Evolutionary conservation across 768 basidiomycete genomes (phyloP).

Genomic region (Psilocybe cubensis): DNA sequence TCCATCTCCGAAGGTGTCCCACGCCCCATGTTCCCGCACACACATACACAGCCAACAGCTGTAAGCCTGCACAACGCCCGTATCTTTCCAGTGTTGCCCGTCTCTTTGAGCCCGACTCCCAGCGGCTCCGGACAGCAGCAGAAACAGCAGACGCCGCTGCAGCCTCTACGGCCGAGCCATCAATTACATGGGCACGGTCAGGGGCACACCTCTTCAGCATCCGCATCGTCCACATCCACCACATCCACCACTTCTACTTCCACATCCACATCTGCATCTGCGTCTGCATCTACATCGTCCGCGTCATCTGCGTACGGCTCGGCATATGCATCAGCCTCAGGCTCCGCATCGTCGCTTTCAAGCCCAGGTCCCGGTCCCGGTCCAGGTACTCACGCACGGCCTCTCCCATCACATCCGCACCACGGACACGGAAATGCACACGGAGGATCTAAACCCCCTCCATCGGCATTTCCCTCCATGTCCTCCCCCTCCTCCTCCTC

Average conservation of each 20-base stretch:
- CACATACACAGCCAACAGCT: background rate
- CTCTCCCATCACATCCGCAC: too few species aligned
- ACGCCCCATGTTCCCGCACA: too few species aligned
- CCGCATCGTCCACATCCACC: too few species aligned
- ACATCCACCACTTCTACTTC: too few species aligned
- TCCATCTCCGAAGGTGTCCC: slow-evolving; percentile 40
- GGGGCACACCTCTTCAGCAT: too few species aligned
- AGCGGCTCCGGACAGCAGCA: slow-evolving; percentile 9
- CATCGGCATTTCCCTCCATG: background rate
- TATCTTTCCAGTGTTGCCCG: background rate
- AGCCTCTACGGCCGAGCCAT: background rate
- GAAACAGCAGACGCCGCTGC: background rate
- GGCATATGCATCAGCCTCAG: background rate
- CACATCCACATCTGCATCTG: too few species aligned
- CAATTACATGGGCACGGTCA: too few species aligned
- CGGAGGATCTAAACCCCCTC: background rate
- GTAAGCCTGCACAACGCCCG: background rate
- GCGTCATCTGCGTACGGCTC: background rate
- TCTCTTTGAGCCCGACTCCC: too few species aligned
- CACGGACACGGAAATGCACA: background rate
- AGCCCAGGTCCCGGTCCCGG: too few species aligned
- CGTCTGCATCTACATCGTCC: background rate
- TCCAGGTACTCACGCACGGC: too few species aligned
- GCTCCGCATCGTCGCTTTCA: too few species aligned
- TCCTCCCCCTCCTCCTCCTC: too few species aligned